A percentile compares a stretch with the other conserved stretches of the same genome.
phyloP scores from a whole-genome alignment of 257 asterid genomes.

The Scutellaria barbata region DNA sequence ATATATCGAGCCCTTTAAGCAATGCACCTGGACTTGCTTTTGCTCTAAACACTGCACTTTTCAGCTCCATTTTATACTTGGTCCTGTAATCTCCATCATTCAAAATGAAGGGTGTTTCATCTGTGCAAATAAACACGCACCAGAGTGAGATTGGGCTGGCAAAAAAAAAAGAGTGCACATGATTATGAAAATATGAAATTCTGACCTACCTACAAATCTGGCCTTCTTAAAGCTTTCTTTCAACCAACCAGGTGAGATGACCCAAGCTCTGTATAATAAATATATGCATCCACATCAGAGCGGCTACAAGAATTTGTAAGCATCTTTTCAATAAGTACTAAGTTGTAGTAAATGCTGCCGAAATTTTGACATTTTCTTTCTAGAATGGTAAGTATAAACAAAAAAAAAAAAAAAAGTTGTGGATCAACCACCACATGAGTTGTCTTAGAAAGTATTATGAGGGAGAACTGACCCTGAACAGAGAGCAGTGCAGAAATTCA shows the following conservation, averaged over 20 bases:
- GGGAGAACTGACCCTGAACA: constrained; percentile 83
- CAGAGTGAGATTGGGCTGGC: constrained; percentile 14
- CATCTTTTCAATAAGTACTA: not conserved
- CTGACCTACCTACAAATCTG: constrained; percentile 67
- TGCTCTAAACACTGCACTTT: constrained; percentile 65
- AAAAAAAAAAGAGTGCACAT: not conserved
- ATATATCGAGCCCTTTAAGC: constrained; percentile 72
- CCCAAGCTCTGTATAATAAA: constrained; percentile 72
- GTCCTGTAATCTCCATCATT: constrained; percentile 67
- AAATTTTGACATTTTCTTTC: not conserved
- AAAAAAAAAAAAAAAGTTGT: not conserved
- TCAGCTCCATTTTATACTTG: constrained; percentile 62
- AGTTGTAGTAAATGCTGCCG: not conserved
- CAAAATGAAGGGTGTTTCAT: constrained; percentile 72
- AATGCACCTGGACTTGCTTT: constrained; percentile 59
- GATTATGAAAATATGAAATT: constrained; percentile 8
- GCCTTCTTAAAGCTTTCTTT: constrained; percentile 81
- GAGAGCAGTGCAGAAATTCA: constrained; percentile 87
- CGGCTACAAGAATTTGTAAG: constrained; percentile 1
- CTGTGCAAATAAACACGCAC: constrained; percentile 51
- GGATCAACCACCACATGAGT: not conserved
- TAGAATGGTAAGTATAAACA: not conserved
- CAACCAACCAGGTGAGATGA: constrained; percentile 86
- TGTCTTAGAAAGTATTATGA: constrained; percentile 21
- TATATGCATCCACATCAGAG: constrained; percentile 8